Evolutionary conservation across 805 yeast genomes (phyloP), one percentile per base, ranked within the genome.

Genomic region (Yamadazyma scolyti): DNA sequence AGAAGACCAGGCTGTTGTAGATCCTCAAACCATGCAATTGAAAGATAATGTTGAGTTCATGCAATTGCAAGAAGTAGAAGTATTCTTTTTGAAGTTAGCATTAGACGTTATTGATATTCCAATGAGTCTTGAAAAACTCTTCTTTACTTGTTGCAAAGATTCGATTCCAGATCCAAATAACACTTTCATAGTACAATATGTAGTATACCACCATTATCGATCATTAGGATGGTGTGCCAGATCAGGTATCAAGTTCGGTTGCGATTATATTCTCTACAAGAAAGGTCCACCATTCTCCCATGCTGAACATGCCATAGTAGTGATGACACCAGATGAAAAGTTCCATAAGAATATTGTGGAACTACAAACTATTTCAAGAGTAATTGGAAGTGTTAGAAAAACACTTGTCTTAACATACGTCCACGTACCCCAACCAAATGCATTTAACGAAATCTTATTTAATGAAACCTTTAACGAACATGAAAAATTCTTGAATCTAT

Each of bases 281-380:
- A 67, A 90, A 36, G 99, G 99, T 0, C 98, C 97, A 6, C 97
- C 97, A 2, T 87, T 89, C 53, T 77, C 82, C 30, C 99, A 93
- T 53, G 97, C 98, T 0, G 95, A 88, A 51, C 85, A 76, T 54
- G 85, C 90, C 5, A 61, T 86, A 3, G 49, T 73, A 27, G 61
- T 83, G 5, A 36, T 76, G 16, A 67, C 73, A 1, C 56, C 61
- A 25, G 58, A 55, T 14, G 62, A 51, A 6, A 39, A 52, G 20
- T 58, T 56, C 50, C 20, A 67, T 56, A 36, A 77, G 75, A 72
- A 68, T 65, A 50, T 82, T 89, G 76, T 66, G 26, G 55, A 56
- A 18, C 44, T 75, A 31, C 77, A 86, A 3, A 71, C 87, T 2
- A 54, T 77, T 16, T 78, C 82, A 27, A 73, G 99, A 36, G 96